Base-by-base conservation (phyloP, 805 yeast species). In the Candida wancherniae region DNA sequence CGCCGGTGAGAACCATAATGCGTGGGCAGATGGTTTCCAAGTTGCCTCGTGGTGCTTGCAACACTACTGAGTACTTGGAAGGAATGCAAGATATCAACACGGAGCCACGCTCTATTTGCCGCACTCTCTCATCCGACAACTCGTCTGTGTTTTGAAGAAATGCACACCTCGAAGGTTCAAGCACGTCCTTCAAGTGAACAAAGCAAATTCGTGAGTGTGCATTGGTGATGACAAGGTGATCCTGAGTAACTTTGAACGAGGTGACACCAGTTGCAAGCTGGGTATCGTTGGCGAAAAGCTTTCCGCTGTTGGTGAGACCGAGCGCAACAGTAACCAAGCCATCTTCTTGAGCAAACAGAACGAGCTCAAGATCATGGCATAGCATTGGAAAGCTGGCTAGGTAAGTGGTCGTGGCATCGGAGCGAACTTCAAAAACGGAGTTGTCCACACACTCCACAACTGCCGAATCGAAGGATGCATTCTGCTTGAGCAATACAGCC, bases 21-120 rank as follows among this genome's bases (percentile, higher is more conserved):
- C 98, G 72, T 9, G 99, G 98, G 49, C 77, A 80, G 12, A 92
- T 83, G 0, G 97, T 87, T 57, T 92, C 99, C 44, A 92, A 63
- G 50, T 92, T 92, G 39, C 99, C 99, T 54, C 99, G 74, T 37
- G 94, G 94, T 4, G 96, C 96, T 56, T 92, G 96, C 31, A 92
- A 65, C 4, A 85, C 77, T 12, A 94, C 87, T 1, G 88, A 72
- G 34, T 87, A 78, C 33, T 75, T 81, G 0, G 90, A 75, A 1
- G 97, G 96, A 48, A 87, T 80, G 2, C 76, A 75, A 22, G 87
- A 67, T 0, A 90, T 85, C 28, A 92, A 58, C n/a, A 83, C 47
- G 0, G 97, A 86, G 1, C 98, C 97, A 43, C 96, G 71, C 58
- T 92, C 99, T 32, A 92, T 80, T 36, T 80, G 75, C 47, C 99